Conservation (phyloP, 2,329 filamentous ascomycete species). For the Leptosphaerulina australis region DNA sequence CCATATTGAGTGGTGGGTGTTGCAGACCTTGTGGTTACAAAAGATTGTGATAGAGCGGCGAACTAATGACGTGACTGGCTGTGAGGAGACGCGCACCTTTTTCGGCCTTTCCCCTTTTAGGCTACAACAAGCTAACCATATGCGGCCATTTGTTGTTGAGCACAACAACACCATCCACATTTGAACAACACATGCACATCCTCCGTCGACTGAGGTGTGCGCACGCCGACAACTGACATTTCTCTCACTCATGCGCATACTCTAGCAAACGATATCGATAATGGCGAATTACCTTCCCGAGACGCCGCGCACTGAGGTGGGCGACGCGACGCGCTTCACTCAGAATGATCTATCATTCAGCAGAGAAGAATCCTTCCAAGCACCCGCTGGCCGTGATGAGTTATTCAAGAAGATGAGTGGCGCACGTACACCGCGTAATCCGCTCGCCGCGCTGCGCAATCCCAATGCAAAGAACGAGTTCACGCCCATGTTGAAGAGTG, state of each 20-base stretch:
- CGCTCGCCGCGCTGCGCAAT: conserved; percentile 66
- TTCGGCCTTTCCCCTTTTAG: conserved; percentile 22
- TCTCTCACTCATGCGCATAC: conserved; percentile 39
- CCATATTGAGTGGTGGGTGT: conserved; percentile 15
- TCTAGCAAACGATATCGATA: conserved; percentile 27
- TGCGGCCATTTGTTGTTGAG: conserved; percentile 5
- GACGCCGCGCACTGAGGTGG: conserved; percentile 83
- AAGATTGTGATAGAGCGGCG: conserved; percentile 21
- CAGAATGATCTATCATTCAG: conserved; percentile 76
- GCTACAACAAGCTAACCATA: conserved; percentile 16
- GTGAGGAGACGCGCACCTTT: conserved; percentile 5
- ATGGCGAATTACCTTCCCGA: conserved; percentile 66
- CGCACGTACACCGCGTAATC: conserved; percentile 71
- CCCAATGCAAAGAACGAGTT: conserved; percentile 72
- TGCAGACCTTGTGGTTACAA: conserved; percentile 39
- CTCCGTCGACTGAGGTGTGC: conserved; percentile 22
- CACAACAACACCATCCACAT: conserved; percentile 30
- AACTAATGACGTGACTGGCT: conserved; percentile 31
- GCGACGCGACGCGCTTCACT: conserved; percentile 79
- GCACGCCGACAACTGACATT: conserved; percentile 22
- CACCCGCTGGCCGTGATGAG: conserved; percentile 75
- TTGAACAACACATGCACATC: conserved; percentile 15
- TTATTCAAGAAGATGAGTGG: conserved; percentile 77
- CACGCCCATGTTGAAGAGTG: conserved; percentile 86
- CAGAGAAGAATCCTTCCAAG: conserved; percentile 81